phyloP scores from a whole-genome alignment of 352 stramenopile species.

The Globisporangium spinosum region DNA sequence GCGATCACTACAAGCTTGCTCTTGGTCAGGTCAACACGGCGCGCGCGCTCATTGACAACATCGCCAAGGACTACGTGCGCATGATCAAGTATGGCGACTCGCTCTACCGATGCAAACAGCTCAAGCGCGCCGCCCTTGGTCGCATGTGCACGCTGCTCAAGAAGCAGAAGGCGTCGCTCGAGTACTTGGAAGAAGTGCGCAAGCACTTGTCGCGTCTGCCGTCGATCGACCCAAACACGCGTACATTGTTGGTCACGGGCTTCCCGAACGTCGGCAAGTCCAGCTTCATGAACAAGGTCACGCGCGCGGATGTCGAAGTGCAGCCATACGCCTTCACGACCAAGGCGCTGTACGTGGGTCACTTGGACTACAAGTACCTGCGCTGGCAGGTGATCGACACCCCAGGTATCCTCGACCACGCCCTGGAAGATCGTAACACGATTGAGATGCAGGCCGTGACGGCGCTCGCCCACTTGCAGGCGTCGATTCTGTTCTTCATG shows the following conservation, averaged over 20 bases:
- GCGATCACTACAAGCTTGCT: slow-evolving; percentile 99
- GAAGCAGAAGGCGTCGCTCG: slow-evolving; percentile 97
- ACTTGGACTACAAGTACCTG: slow-evolving; percentile 99
- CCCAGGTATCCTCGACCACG: slow-evolving; percentile 98
- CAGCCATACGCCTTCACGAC: slow-evolving; percentile 99
- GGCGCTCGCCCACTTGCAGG: slow-evolving; percentile 98
- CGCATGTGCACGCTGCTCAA: slow-evolving; percentile 99
- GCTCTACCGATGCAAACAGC: slow-evolving; percentile 99
- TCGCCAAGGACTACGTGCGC: slow-evolving; percentile 98
- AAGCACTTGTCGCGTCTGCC: slow-evolving; percentile 99
- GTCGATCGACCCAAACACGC: slow-evolving; percentile 98
- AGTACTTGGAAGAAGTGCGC: slow-evolving; percentile 96
- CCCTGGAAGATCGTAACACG: slow-evolving; percentile 99
- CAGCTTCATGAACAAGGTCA: slow-evolving; percentile 99
- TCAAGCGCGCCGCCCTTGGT: slow-evolving; percentile 98
- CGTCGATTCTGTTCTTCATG: slow-evolving; percentile 99
- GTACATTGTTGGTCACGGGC: slow-evolving; percentile 97
- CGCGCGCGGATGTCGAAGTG: slow-evolving; percentile 98
- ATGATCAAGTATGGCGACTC: slow-evolving; percentile 99
- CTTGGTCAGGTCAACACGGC: slow-evolving; percentile 99
- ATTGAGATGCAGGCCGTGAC: slow-evolving; percentile 99
- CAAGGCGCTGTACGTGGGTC: slow-evolving; percentile 99
- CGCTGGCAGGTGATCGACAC: slow-evolving; percentile 99
- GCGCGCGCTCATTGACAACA: slow-evolving; percentile 96
- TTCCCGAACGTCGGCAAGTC: slow-evolving; percentile 99